Evolutionary conservation across 2,329 filamentous ascomycete genomes (phyloP), one percentile per base, ranked within the genome.

Genomic region (Balansia obtecta): DNA sequence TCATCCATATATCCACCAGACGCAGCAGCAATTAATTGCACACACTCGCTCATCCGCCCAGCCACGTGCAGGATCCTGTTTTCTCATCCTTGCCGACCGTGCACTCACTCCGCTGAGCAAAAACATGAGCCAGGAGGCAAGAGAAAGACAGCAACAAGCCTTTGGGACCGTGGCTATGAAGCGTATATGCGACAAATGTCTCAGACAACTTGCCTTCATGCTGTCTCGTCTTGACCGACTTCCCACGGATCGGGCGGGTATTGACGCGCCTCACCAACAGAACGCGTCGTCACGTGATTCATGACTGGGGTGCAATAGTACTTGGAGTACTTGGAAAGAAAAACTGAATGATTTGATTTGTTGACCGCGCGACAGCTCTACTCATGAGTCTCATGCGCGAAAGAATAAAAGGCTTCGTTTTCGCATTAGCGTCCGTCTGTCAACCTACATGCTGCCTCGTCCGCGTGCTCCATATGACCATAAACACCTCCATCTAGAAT

Each of bases 401-500:
- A 27, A 27, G 4, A 27, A 27, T 27, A 27, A 27, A 27, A 27
- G 27, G 27, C 39, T 2, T 18, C 39, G n/a, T 18, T 41, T 41
- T 42, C 15, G 10, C 27, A 61, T 52, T 65, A 61, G 65, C 63
- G 62, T 66, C 60, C n/a, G 18, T 45, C 48, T n/a, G n/a, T n/a
- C n/a, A n/a, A 69, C 10, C 69, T 67, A 50, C 69, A 69, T 4
- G 55, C 65, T 22, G 71, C 71, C 59, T 74, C 63, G 48, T 62
- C 58, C 5, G 50, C 56, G 7, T 27, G 45, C 13, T 49, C 46
- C 32, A 8, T 38, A 47, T 69, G 64, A 5, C 75, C 77, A 45
- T 73, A 70, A 1, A 72, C 61, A 1, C 77, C 77, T 7, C 79
- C 78, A 53, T 82, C 76, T 1, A 82, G 62, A 45, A 82, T 81